Conservation (phyloP, 208 protist species). For the Trypanosoma theileri region DNA sequence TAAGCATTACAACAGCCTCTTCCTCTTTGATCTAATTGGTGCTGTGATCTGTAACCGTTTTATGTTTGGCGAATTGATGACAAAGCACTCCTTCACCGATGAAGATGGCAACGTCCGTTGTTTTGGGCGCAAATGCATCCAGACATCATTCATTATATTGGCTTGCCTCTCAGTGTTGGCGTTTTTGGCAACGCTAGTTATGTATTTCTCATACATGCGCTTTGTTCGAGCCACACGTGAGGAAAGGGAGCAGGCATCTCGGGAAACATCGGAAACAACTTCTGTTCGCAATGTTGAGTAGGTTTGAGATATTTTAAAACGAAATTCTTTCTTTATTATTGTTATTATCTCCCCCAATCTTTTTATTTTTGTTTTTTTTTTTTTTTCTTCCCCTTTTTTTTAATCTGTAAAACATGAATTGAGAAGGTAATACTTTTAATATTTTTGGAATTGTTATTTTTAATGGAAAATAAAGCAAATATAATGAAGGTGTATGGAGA, state of each 20-base stretch:
- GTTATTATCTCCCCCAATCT: slow-evolving; percentile 2
- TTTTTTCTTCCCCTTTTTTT: not conserved
- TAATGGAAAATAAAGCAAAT: too few species aligned
- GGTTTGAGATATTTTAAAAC: too few species aligned
- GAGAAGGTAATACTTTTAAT: too few species aligned
- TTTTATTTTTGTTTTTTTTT: slow-evolving; percentile 1
- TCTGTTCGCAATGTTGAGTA: too few species aligned
- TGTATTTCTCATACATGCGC: slow-evolving; percentile 39
- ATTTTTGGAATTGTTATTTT: too few species aligned
- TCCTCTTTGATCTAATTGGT: slow-evolving; percentile 40
- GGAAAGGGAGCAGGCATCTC: not conserved
- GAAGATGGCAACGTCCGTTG: slow-evolving; percentile 19
- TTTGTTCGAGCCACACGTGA: slow-evolving; percentile 20
- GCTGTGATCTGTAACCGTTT: slow-evolving; percentile 52
- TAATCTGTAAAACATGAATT: too few species aligned
- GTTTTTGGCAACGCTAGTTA: slow-evolving; percentile 18
- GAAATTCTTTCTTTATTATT: slow-evolving; percentile 20
- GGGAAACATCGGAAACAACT: too few species aligned
- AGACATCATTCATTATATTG: slow-evolving; percentile 36
- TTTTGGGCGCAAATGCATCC: slow-evolving; percentile 35
- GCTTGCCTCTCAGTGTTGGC: slow-evolving; percentile 27
- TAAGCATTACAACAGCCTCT: slow-evolving; percentile 62
- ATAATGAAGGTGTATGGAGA: too few species aligned
- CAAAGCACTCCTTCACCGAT: slow-evolving; percentile 28
- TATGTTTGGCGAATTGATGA: slow-evolving; percentile 55